A percentile compares a stretch with the other conserved stretches of the same genome.
These are phyloP conservation scores for Jacaranda mimosifolia DNA, from an alignment of 257 asterid genomes.

Conservation along the genomic window DNA sequence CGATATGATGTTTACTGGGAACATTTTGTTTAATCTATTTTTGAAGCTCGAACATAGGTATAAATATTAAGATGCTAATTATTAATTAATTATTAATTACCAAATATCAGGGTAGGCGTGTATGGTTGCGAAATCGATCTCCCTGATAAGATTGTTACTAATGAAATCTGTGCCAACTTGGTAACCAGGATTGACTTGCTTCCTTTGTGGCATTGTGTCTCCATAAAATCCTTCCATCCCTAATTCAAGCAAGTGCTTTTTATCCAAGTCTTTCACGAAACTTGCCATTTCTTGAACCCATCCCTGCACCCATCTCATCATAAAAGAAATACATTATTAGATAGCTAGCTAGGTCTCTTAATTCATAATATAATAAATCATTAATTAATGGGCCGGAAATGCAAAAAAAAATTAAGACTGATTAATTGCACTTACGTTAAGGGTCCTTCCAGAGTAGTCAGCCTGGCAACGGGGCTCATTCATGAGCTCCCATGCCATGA, in stretches of 20 bases:
- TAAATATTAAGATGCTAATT: background rate
- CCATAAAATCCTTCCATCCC: slow-evolving; percentile 96
- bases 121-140: slow-evolving; percentile 75
- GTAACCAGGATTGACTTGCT: slow-evolving; percentile 69
- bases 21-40: background rate
- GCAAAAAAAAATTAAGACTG: background rate
- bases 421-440: slow-evolving; percentile 49
- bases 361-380: too few relatives aligned
- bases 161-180: slow-evolving; percentile 85
- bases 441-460: slow-evolving; percentile 72
- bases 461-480: slow-evolving; percentile 86
- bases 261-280: slow-evolving; percentile 64
- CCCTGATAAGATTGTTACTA: slow-evolving; percentile 50
- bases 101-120: slow-evolving; percentile 76
- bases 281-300: slow-evolving; percentile 78
- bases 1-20: too few relatives aligned
- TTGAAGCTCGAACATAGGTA: background rate
- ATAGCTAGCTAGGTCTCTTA: background rate
- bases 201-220: slow-evolving; percentile 63
- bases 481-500: slow-evolving; percentile 96
- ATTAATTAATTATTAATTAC: slow-evolving; percentile 14
- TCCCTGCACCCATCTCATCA: slow-evolving; percentile 32
- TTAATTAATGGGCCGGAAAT: too few relatives aligned
- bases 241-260: slow-evolving; percentile 62
- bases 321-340: background rate